A percentile compares a stretch with the other conserved stretches of the same genome.
Conservation (phyloP, 2,329 filamentous ascomycete genomes). For the Helotiales sp. region DNA sequence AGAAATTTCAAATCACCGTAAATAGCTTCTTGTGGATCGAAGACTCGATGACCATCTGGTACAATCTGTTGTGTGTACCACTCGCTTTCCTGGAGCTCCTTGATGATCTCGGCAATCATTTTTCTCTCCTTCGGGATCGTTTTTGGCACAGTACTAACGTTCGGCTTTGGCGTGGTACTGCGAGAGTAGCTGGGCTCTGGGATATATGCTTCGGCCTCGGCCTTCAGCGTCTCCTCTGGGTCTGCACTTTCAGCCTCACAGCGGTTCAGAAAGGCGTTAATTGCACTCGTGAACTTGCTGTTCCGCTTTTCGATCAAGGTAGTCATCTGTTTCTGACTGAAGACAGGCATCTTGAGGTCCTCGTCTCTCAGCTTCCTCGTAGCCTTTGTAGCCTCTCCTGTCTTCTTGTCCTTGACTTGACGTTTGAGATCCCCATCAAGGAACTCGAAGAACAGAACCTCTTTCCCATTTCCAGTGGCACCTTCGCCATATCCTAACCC, state of each 20-base stretch:
- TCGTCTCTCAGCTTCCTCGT: conserved; percentile 74
- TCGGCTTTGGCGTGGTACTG: conserved; percentile 43
- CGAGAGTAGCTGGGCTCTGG: conserved; percentile 60
- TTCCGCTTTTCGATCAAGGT: conserved; percentile 89
- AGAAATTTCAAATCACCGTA: conserved; percentile 85
- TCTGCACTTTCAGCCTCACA: conserved; percentile 70
- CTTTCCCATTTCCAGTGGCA: conserved; percentile 52
- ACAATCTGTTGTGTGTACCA: conserved; percentile 96
- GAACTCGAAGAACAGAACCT: conserved; percentile 91
- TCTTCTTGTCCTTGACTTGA: conserved; percentile 73
- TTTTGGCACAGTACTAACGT: conserved; percentile 60
- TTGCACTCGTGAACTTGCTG: conserved; percentile 76
- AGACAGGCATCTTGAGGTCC: conserved; percentile 88
- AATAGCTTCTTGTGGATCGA: conserved; percentile 81
- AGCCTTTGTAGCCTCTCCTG: conserved; percentile 72
- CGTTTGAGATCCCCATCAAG: conserved; percentile 88
- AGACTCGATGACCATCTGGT: conserved; percentile 87
- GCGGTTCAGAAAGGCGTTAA: conserved; percentile 76
- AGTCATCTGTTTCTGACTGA: conserved; percentile 90
- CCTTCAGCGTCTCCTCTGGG: conserved; percentile 67
- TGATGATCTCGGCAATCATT: conserved; percentile 80
- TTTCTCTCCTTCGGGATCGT: conserved; percentile 81
- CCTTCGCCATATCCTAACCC: conserved; percentile 44
- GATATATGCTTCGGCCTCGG: conserved; percentile 63
- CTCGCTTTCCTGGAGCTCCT: conserved; percentile 78